These are phyloP conservation scores for Pleurotus djamor DNA, from an alignment of 768 basidiomycete genomes.

Conservation along the genomic window DNA sequence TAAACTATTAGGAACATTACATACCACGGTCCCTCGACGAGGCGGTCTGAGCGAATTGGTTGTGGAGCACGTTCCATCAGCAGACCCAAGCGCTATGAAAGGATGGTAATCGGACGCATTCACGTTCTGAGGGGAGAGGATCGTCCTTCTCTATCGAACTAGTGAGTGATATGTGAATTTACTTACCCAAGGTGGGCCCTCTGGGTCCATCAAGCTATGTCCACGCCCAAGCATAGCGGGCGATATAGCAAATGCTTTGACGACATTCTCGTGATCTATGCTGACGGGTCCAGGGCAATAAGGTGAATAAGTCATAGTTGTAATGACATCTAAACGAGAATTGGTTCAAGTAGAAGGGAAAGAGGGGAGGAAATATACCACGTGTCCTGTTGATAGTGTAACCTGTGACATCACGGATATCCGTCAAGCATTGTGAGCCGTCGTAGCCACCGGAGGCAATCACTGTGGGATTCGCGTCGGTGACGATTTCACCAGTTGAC, in stretches of 20 bases:
- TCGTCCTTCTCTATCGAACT: neutral
- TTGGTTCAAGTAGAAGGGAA: neutral
- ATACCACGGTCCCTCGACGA: constrained; percentile 66
- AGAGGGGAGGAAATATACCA: constrained; percentile 37
- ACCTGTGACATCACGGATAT: constrained; percentile 68
- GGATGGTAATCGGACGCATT: constrained; percentile 84
- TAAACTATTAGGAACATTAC: constrained; percentile 26
- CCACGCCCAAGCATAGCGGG: constrained; percentile 75
- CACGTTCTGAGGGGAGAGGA: constrained; percentile 47
- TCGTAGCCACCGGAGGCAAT: constrained; percentile 82
- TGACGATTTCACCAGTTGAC: constrained; percentile 40
- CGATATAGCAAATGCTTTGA: constrained; percentile 73
- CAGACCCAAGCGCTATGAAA: constrained; percentile 76
- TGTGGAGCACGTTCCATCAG: constrained; percentile 80
- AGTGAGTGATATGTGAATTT: neutral
- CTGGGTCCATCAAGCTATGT: constrained; percentile 68
- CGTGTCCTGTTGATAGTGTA: constrained; percentile 76
- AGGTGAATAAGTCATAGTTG: constrained; percentile 61
- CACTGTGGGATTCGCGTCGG: constrained; percentile 63
- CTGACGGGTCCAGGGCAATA: constrained; percentile 70
- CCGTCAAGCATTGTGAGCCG: constrained; percentile 72
- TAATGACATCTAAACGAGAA: constrained; percentile 61
- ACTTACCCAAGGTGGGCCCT: constrained; percentile 83
- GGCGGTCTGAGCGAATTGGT: constrained; percentile 71
- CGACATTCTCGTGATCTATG: constrained; percentile 80